Conservation (phyloP, 805 yeast genomes). For the Yarrowia sp. region DNA sequence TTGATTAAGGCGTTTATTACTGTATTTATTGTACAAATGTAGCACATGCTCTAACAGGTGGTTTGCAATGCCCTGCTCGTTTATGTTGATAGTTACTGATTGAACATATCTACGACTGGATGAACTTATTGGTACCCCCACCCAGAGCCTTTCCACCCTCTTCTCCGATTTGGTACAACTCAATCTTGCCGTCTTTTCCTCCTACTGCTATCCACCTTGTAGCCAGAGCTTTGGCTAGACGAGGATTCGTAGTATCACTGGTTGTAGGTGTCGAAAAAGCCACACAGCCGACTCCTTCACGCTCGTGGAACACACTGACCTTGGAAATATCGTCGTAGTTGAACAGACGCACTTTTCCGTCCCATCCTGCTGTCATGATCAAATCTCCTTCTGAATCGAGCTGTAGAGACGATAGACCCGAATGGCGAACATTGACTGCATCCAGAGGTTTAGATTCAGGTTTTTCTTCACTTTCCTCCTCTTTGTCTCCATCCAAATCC, state of each 20-base stretch:
- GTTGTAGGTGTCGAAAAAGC: conserved; percentile 41
- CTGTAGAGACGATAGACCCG: conserved; percentile 14
- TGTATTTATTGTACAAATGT: too few relatives aligned
- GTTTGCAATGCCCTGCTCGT: too few relatives aligned
- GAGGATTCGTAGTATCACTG: neutral
- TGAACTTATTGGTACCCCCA: neutral
- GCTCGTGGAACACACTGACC: conserved; percentile 48
- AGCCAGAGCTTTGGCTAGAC: conserved; percentile 19
- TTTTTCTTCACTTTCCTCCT: too few relatives aligned
- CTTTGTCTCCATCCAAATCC: neutral
- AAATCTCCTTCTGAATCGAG: conserved; percentile 14
- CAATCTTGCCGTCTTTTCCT: conserved; percentile 63
- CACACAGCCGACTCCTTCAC: conserved; percentile 47
- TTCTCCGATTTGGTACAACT: conserved; percentile 49
- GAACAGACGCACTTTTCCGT: conserved; percentile 51
- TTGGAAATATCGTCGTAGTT: conserved; percentile 46
- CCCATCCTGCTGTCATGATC: conserved; percentile 52
- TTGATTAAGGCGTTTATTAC: too few relatives aligned
- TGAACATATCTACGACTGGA: too few relatives aligned
- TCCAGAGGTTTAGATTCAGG: conserved; percentile 7
- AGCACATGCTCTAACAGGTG: too few relatives aligned
- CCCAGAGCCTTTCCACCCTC: neutral
- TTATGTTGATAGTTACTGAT: too few relatives aligned
- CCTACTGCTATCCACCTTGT: conserved; percentile 56
- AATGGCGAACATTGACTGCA: conserved; percentile 25